A percentile compares a stretch with the other conserved stretches of the same genome.
Evolutionary conservation across 148 eudicot species (phyloP).

Genomic region (Bassia scoparia): DNA sequence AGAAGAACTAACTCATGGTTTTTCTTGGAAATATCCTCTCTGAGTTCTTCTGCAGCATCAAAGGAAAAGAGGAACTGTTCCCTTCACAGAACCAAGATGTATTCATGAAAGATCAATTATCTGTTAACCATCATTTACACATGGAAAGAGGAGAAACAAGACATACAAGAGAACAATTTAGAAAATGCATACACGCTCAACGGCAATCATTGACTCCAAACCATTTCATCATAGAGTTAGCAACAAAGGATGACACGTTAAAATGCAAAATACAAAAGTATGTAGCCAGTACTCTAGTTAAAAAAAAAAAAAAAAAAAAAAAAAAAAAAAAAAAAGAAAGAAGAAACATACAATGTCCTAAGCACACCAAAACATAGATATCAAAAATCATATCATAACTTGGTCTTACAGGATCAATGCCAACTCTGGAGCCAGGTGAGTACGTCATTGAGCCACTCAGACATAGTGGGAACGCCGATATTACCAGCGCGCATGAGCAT

Average conservation of each 20-base stretch:
- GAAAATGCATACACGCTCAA: neutral
- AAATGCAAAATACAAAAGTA: neutral
- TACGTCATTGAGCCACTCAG: conserved; percentile 91
- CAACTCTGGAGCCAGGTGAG: conserved; percentile 92
- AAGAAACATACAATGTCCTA: neutral
- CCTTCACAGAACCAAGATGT: conserved; percentile 75
- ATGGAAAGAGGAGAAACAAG: neutral
- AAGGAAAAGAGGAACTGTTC: conserved; percentile 94
- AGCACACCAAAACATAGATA: neutral
- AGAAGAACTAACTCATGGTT: conserved; percentile 82
- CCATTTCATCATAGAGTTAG: neutral
- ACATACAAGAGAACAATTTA: neutral
- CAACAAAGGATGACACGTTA: conserved; percentile 5
- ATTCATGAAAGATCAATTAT: conserved; percentile 32
- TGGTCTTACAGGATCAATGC: conserved; percentile 96
- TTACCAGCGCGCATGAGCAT: conserved; percentile 95
- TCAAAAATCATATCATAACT: conserved; percentile 13
- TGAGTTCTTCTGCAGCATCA: conserved; percentile 87
- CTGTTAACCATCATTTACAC: conserved; percentile 1
- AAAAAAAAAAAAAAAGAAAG: neutral
- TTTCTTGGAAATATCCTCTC: conserved; percentile 61
- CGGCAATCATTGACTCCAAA: neutral
- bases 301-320: too few species aligned
- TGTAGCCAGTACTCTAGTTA: neutral
- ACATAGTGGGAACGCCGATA: conserved; percentile 73